Percentiles rank a stretch among this genome's conserved stretches.
Evolutionary conservation across 306 rosid genomes (phyloP).

Genomic region (Quercus alba): DNA sequence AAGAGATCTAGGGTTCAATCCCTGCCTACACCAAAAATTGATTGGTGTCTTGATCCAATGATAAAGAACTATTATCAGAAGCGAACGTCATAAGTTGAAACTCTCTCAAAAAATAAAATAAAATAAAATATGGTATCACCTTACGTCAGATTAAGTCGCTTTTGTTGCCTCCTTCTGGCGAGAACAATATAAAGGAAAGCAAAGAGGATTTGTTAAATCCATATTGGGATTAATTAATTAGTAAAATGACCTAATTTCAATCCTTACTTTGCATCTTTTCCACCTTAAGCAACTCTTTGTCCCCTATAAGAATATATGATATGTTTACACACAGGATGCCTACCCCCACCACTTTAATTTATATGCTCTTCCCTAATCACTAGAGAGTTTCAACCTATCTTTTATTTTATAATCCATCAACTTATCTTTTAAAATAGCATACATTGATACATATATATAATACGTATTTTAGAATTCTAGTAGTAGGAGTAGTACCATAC

Average conservation of each 20-base stretch:
- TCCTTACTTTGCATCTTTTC: slow-evolving; percentile 34
- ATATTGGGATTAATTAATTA: slow-evolving; percentile 22
- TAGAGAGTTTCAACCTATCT: background rate
- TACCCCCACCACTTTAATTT: slow-evolving; percentile 23
- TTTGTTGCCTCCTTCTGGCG: background rate
- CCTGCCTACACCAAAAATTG: fast-evolving
- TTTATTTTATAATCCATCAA: too few relatives aligned
- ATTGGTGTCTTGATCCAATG: too few relatives aligned
- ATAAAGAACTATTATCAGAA: too few relatives aligned
- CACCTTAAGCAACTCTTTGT: slow-evolving; percentile 37
- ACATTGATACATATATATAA: too few relatives aligned
- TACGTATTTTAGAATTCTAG: too few relatives aligned
- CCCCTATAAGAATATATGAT: slow-evolving; percentile 39
- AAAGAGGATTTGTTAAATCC: slow-evolving; percentile 25
- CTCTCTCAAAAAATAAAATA: background rate
- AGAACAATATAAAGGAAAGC: slow-evolving; percentile 23
- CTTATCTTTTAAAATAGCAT: background rate
- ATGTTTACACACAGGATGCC: slow-evolving; percentile 20
- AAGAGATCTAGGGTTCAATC: too few relatives aligned
- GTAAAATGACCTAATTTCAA: slow-evolving; percentile 4
- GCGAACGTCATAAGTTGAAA: fast-evolving
- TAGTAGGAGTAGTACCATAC: too few relatives aligned
- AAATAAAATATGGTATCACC: background rate
- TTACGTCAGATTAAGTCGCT: background rate
- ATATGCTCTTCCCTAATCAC: background rate